Evolutionary conservation across 1,284 basidiomycete genomes (phyloP), one percentile per base, ranked within the genome.

Genomic region (Fistulina hepatica): DNA sequence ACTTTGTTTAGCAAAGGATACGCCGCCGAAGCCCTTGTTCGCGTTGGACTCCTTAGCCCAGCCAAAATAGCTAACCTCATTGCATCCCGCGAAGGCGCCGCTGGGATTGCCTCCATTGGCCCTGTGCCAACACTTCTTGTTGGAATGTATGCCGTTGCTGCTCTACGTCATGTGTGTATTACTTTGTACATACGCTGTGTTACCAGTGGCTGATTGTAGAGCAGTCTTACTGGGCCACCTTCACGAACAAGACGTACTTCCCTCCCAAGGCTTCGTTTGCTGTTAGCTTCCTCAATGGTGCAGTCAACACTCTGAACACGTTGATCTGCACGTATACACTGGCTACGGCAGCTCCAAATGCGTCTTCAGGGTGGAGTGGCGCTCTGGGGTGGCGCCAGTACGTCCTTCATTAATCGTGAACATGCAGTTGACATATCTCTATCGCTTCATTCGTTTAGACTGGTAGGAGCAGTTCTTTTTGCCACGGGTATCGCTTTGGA

Each of bases 301-400:
- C 23, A 20, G 2, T 46, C 16, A 41, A 42, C 27, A 40, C 43
- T 12, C 7, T 41, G 27, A 45, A 41, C 34, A 48, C 45, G 1
- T 31, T 48, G 25, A 33, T 44, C 27, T 39, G 43, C 17, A 38
- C 41, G 17, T 33, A 44, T 17, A 37, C 45, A 4, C 36, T 44
- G 28, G 9, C 20, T 17, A 12, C 19, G 11, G 10, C 32, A 10
- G 12, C 13, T 16, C 12, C 30, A 9, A 19, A 13, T 23, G 15
- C 22, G 10, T n/a, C 25, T 12, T 21, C 12, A 7, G 32, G 37
- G 32, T 39, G 13, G 36, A 39, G 13, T 22, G 16, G 24, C 34
- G 44, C 27, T 33, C 38, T 48, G n/a, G 47, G 45, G 11, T 48
- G 45, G 45, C 44, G 47, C 37, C 47, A 48, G 37, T 31, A 19